phyloP scores from a whole-genome alignment of 495 filamentous ascomycete genomes.

The Tirmania nivea region DNA sequence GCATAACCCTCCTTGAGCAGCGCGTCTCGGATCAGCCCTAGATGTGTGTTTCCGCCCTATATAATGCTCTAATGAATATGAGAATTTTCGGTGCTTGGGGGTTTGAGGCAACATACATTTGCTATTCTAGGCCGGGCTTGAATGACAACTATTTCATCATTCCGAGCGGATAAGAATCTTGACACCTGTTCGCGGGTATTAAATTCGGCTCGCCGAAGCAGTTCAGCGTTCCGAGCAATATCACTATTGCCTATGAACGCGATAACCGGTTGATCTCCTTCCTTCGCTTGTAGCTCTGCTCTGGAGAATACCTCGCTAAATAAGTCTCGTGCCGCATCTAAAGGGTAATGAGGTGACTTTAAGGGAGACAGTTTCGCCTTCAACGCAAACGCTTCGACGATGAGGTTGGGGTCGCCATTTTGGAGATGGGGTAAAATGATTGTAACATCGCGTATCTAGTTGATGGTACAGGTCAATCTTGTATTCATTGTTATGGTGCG shows the following conservation, averaged over 20 bases:
- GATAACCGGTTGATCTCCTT: neutral
- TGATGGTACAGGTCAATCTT: too few species aligned
- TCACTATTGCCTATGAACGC: neutral
- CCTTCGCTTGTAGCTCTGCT: neutral
- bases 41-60: conserved; percentile 47
- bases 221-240: neutral
- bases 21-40: conserved; percentile 54
- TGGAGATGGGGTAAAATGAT: neutral
- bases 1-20: conserved; percentile 45
- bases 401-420: neutral
- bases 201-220: neutral
- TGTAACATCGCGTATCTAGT: neutral
- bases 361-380: neutral
- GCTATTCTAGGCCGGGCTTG: neutral
- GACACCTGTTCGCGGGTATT: neutral
- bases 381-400: neutral
- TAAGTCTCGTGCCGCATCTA: neutral
- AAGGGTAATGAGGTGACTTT: too few species aligned
- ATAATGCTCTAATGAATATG: neutral
- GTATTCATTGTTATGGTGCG: too few species aligned
- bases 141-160: neutral
- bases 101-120: conserved; percentile 3
- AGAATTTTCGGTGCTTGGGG: conserved; percentile 25
- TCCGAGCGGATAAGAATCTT: neutral
- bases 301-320: neutral